Conservation (phyloP, 75 land plant species). For the Pseudotsuga menziesii region DNA sequence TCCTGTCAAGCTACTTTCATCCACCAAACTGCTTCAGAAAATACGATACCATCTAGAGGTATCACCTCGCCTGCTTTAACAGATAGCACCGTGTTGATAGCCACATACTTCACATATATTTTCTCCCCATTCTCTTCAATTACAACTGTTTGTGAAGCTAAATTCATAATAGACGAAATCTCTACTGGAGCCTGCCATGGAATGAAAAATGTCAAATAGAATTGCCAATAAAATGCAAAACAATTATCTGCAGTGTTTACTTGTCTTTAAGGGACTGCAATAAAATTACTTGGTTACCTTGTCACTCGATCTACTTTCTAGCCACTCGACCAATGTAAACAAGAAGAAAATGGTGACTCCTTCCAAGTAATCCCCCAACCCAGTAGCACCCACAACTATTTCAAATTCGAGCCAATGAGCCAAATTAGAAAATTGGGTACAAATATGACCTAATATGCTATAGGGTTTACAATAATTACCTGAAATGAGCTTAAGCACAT, state of each 20-base stretch:
- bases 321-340: slow-evolving; percentile 91
- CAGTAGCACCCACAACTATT: slow-evolving; percentile 76
- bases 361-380: slow-evolving; percentile 65
- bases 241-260: background rate
- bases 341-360: slow-evolving; percentile 81
- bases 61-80: slow-evolving; percentile 90
- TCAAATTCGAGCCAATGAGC: background rate
- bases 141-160: slow-evolving; percentile 73
- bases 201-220: background rate
- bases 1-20: slow-evolving; percentile 85
- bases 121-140: slow-evolving; percentile 62
- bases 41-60: slow-evolving; percentile 88
- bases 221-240: no score
- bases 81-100: slow-evolving; percentile 49
- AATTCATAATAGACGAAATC: slow-evolving; percentile 66
- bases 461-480: no score
- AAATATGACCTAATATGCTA: background rate
- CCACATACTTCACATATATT: slow-evolving; percentile 68
- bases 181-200: slow-evolving; percentile 68
- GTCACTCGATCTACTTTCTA: slow-evolving; percentile 75
- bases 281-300: slow-evolving; percentile 46
- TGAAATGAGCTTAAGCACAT: no score
- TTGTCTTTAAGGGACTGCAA: background rate
- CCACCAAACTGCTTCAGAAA: slow-evolving; percentile 73
- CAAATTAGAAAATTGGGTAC: background rate